A percentile compares a stretch with the other conserved stretches of the same genome.
These are phyloP conservation scores for Striga asiatica DNA, from an alignment of 257 asterid genomes.

Conservation along the genomic window DNA sequence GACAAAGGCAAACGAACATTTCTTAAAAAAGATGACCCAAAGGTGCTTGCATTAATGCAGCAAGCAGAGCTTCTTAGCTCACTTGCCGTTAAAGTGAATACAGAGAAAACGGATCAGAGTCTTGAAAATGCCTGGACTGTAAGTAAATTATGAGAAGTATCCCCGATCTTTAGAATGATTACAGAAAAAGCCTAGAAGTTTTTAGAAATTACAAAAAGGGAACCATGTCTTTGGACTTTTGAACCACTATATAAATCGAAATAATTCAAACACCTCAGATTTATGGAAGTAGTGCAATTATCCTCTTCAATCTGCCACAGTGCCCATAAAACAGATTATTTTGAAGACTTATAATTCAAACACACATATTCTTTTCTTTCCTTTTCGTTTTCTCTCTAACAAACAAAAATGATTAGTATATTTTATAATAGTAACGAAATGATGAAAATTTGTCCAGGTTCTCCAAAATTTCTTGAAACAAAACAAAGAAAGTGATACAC, in stretches of 20 bases:
- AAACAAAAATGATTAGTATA: too few species aligned
- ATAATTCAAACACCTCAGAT: too few species aligned
- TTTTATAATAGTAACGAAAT: background rate
- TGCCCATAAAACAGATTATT: too few species aligned
- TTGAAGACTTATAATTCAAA: too few species aligned
- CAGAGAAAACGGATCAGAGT: slow-evolving; percentile 60
- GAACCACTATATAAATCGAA: too few species aligned
- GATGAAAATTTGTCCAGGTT: slow-evolving; percentile 32
- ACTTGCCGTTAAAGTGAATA: slow-evolving; percentile 59
- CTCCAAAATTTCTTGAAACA: slow-evolving; percentile 62
- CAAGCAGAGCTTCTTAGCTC: slow-evolving; percentile 80
- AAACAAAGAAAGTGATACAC: slow-evolving; percentile 39
- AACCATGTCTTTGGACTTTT: background rate
- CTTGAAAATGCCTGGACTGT: slow-evolving; percentile 89
- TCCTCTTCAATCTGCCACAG: too few species aligned
- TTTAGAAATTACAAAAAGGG: background rate
- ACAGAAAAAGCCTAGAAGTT: background rate
- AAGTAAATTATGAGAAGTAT: too few species aligned
- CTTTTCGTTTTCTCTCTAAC: too few species aligned
- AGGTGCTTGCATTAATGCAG: slow-evolving; percentile 62
- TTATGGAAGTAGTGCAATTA: too few species aligned
- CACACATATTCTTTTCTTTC: too few species aligned
- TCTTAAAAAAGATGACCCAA: slow-evolving; percentile 65
- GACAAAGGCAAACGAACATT: slow-evolving; percentile 31
- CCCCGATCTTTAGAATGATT: too few species aligned